Evolutionary conservation across 2,329 filamentous ascomycete species (phyloP).

Genomic region (Diplocarpon mali): DNA sequence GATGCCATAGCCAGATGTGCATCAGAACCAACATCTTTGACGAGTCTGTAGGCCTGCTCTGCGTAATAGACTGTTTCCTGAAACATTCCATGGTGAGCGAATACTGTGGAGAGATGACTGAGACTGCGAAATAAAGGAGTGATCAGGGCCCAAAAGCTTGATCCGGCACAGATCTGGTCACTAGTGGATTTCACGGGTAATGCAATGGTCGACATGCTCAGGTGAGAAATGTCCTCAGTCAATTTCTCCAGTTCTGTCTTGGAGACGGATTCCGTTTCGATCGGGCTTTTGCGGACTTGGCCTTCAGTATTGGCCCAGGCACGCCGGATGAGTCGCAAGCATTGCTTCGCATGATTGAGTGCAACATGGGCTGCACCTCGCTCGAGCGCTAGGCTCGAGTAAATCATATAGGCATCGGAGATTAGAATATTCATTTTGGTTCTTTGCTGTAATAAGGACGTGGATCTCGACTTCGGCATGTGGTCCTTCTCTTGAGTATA

Average conservation of each 20-base stretch:
- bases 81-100: conserved; percentile 74
- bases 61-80: conserved; percentile 82
- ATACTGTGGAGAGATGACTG: conserved; percentile 64
- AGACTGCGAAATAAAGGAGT: conserved; percentile 62
- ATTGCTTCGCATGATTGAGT: conserved; percentile 44
- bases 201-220: conserved; percentile 28
- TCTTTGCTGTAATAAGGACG: conserved; percentile 15
- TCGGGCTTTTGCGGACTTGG: conserved; percentile 6
- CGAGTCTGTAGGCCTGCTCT: conserved; percentile 72
- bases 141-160: conserved; percentile 71
- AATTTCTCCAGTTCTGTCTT: conserved; percentile 21
- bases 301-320: conserved; percentile 31
- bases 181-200: conserved; percentile 29
- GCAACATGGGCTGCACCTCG: conserved; percentile 46
- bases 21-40: conserved; percentile 29
- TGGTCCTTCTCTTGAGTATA: conserved; percentile 20
- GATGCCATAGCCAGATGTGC: conserved; percentile 41
- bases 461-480: conserved; percentile 8
- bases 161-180: conserved; percentile 36
- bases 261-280: neutral
- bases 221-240: conserved; percentile 25
- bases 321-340: conserved; percentile 37
- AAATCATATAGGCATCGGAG: conserved; percentile 29
- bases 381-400: conserved; percentile 27
- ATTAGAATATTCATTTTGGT: conserved; percentile 22